Conservation (phyloP, 352 stramenopile genomes). For the Phytophthora syringae region DNA sequence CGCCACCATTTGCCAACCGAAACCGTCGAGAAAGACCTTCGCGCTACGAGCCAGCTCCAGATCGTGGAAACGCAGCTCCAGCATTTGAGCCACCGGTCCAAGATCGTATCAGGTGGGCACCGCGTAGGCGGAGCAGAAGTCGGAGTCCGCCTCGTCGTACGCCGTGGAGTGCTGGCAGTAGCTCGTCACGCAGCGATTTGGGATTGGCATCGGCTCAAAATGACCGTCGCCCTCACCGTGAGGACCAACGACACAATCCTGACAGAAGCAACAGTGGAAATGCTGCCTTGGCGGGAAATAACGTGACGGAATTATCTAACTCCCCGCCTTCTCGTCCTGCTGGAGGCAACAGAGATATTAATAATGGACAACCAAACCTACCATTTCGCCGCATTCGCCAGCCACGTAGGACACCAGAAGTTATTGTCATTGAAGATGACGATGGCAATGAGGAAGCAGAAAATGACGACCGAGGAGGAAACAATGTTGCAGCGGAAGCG, state of each 20-base stretch:
- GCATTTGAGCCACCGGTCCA: slow-evolving; percentile 18
- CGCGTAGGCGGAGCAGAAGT: slow-evolving; percentile 30
- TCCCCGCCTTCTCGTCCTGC: neutral
- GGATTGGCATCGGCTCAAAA: slow-evolving; percentile 2
- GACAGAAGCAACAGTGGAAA: slow-evolving; percentile 7
- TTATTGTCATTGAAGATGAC: slow-evolving; percentile 78
- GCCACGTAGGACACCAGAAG: slow-evolving; percentile 36
- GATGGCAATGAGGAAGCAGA: slow-evolving; percentile 35
- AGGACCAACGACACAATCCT: slow-evolving; percentile 7
- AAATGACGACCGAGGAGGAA: slow-evolving; percentile 34
- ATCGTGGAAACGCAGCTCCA: slow-evolving; percentile 7
- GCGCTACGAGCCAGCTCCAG: slow-evolving; percentile 33
- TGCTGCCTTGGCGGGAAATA: neutral
- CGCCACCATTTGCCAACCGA: slow-evolving; percentile 1
- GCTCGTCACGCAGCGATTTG: slow-evolving; percentile 12
- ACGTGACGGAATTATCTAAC: neutral
- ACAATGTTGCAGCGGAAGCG: slow-evolving; percentile 34
- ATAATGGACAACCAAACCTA: slow-evolving; percentile 8
- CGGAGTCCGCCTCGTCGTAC: slow-evolving; percentile 32
- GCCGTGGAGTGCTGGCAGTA: neutral
- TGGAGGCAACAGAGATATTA: neutral
- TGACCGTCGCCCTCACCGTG: slow-evolving; percentile 2
- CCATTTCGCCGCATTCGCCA: slow-evolving; percentile 39
- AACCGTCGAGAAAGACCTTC: slow-evolving; percentile 29
- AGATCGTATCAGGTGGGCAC: slow-evolving; percentile 26